Base-by-base conservation (phyloP, 2,329 filamentous ascomycete species). In the Venturia nashicola region DNA sequence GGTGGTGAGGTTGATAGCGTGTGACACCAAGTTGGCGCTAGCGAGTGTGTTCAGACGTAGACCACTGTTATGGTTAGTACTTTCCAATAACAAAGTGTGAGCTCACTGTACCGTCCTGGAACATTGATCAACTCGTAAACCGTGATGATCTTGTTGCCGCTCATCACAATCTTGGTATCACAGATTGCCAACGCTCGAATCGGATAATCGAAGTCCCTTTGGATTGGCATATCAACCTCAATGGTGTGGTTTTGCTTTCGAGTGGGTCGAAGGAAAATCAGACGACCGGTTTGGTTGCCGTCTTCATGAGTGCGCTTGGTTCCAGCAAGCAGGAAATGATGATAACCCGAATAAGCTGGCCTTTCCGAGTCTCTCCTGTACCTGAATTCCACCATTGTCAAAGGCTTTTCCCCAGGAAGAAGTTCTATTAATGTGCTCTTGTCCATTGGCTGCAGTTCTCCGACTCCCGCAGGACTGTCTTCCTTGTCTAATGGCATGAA, bases 131-230 rank as follows among this genome's bases (percentile, higher is more conserved):
- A 27, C 39, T 51, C 61, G 32, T 62, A 62, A 18, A 62, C 61
- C 36, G 32, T 62, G 40, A 78, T 70, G n/a, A 77, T 73, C 36
- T 71, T 75, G 7, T 79, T 80, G 32, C 76, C 73, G 34, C 77
- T 78, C 14, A 79, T 74, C 54, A 83, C 74, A 67, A 88, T 79
- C 59, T 88, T 72, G 64, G 83, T 77, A 3, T 79, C 77, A 65
- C 83, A 81, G 5, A 82, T 79, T 1, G 82, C 74, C 1, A 86
- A 78, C 0, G 84, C 79, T 67, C 81, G 83, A 1, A 89, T 79
- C 0, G 85, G 79, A 0, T 46, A 18, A 23, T 61, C 55, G 18
- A 79, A 72, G 59, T 71, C 73, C 59, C 79, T 78, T 67, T 78
- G 82, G 65, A 80, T 79, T 16, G 80, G 77, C 60, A 68, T 64